Base-by-base conservation (phyloP, 192 early-diverging fungal genomes). In the Backusella morwellensis region DNA sequence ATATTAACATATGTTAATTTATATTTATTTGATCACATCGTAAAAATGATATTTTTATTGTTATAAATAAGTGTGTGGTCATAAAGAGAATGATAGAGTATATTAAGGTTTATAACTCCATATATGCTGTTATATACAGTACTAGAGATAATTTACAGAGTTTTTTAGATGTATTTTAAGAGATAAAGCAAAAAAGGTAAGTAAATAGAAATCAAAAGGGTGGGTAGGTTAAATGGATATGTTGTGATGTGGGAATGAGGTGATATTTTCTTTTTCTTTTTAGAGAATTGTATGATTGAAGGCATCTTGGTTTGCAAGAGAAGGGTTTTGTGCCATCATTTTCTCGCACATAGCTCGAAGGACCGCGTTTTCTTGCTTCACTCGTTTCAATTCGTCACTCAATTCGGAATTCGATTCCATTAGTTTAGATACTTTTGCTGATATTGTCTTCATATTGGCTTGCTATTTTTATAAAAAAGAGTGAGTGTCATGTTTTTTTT, bases 381-480 rank as follows among this genome's bases (percentile, higher is more conserved):
- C 41, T 72, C 42, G 23, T 2, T 41, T 42, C 14, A 72, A 50
- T 72, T 72, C 70, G 0, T 72, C 11, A 44, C 26, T 23, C 15
- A 72, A 32, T 17, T 50, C 29, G 26, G 21, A 44, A 50, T 72
- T 72, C 5, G 9, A 44, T 17, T 12, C 23, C 23, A 72, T 44
- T 12, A 72, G 42, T 14, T 50, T 12, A 50, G 70, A 72, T 19
- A 72, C 44, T 72, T 21, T 72, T 19, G 44, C 0, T 47, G 70
- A 44, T 44, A 72, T 72, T 19, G 70, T 47, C 26, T 72, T 72
- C 42, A 72, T 72, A 41, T 17, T 72, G 8, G 21, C 23, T 72
- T 72, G 70, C 70, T 72, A 72, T 23, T 50, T 63, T 63, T 63
- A 29, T 63, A 63, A 26, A 9, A 15, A 34, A 32, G 15, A 19